A percentile compares a stretch with the other conserved stretches of the same genome.
phyloP scores from a whole-genome alignment of 2,329 filamentous ascomycete genomes.

The Fusarium sp. region DNA sequence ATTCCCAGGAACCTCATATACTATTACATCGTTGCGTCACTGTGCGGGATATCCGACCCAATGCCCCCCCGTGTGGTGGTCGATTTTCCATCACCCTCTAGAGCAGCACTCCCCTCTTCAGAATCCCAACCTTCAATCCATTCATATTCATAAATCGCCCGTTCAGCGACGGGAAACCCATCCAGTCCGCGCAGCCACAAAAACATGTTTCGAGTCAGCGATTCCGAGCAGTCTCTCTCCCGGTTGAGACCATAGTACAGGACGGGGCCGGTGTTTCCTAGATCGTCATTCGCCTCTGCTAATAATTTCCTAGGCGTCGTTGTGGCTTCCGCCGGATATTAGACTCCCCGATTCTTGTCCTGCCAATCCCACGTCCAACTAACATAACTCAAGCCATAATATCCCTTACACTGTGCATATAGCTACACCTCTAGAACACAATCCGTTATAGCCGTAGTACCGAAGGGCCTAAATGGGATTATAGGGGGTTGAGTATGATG shows the following conservation, averaged over 20 bases:
- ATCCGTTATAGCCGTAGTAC: constrained; percentile 4
- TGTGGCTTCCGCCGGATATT: background rate
- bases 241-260: background rate
- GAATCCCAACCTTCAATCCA: constrained; percentile 16
- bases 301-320: background rate
- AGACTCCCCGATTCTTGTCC: background rate
- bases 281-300: background rate
- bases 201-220: background rate
- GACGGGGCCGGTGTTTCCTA: background rate
- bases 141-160: background rate
- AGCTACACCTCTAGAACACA: constrained; percentile 24
- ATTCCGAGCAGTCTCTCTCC: background rate
- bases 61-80: background rate
- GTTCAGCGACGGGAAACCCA: background rate
- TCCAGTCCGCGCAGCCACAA: background rate
- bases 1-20: background rate
- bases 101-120: constrained; percentile 12
- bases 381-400: constrained; percentile 14
- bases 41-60: background rate
- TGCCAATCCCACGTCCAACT: constrained; percentile 9
- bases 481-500: background rate
- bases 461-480: background rate
- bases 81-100: background rate
- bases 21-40: background rate
- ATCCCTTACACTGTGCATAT: background rate